Evolutionary conservation across 2,329 filamentous ascomycete genomes (phyloP), one percentile per base, ranked within the genome.

Genomic region (Claviceps sp.): DNA sequence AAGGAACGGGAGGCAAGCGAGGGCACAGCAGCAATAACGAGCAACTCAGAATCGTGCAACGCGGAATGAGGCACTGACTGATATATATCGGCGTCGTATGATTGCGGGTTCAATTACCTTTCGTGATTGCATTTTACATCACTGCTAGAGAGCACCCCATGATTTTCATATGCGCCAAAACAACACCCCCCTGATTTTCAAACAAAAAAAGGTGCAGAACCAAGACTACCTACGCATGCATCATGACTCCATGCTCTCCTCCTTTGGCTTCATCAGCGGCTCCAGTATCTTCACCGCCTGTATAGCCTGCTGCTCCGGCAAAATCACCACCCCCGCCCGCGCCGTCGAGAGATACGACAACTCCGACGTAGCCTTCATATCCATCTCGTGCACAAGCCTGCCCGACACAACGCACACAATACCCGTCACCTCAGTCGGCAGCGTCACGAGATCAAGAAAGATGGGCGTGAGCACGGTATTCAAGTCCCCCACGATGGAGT

Each of bases 371-470:
- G 72, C 70, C 38, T 65, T 64, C 59, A 70, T 70, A 51, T 74
- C 68, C 66, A 88, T 83, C 46, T 87, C 86, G 48, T 86, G 81
- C 1, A 89, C 85, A 30, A 97, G 73, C 51, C 82, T 78, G 26
- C 89, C 88, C 0, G 91, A 90, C 2, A 98, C 88, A 30, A 93
- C 91, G 59, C 90, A 96, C 3, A 98, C 89, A 53, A 98, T 96
- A 22, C 91, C 91, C 0, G 90, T 95, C 7, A 89, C 89, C 65
- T 95, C 89, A 43, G 91, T 76, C 0, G 91, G 87, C 42, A 97
- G 72, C 43, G 81, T 81, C 19, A 80, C 81, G 26, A 98, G 75
- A 60, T 97, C 89, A 3, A 98, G 76, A 54, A 89, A 91, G 59
- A 98, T 93, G 1, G 93, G 89, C 1, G 94, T 81, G 38, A 90